phyloP scores from a whole-genome alignment of 306 rosid genomes.

The Sphenostylis stenocarpa region DNA sequence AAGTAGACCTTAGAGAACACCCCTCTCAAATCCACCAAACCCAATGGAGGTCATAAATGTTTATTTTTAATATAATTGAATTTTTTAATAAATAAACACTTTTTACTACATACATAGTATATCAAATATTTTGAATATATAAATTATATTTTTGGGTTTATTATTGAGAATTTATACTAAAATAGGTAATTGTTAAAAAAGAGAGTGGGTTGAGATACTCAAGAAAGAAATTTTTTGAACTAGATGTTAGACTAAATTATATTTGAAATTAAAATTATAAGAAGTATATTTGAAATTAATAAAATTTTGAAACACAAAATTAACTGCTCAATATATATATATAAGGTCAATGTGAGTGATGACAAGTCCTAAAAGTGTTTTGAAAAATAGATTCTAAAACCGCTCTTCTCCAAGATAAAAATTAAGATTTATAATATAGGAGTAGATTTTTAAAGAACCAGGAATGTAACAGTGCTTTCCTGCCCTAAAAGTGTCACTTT shows the following conservation, averaged over 20 bases:
- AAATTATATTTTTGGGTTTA: background rate
- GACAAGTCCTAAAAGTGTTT: background rate
- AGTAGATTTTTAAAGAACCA: background rate
- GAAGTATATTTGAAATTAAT: background rate
- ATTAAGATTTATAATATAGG: background rate
- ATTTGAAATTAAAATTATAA: background rate
- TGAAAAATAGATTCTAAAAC: background rate
- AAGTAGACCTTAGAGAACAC: too few species aligned
- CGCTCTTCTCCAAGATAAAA: background rate
- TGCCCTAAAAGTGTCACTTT: background rate
- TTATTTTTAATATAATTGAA: background rate
- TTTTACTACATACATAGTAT: background rate
- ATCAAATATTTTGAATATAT: background rate
- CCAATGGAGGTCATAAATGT: too few species aligned
- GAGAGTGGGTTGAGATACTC: background rate
- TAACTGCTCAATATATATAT: background rate
- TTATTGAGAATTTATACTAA: background rate
- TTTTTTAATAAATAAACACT: background rate
- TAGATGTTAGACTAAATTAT: background rate
- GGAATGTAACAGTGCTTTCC: slow-evolving; percentile 1
- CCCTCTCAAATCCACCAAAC: too few species aligned
- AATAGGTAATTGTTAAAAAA: background rate
- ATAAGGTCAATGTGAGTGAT: background rate
- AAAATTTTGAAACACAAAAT: background rate
- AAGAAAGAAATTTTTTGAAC: background rate